phyloP scores from a whole-genome alignment of 2,329 filamentous ascomycete genomes.

The Colletotrichum sp. region DNA sequence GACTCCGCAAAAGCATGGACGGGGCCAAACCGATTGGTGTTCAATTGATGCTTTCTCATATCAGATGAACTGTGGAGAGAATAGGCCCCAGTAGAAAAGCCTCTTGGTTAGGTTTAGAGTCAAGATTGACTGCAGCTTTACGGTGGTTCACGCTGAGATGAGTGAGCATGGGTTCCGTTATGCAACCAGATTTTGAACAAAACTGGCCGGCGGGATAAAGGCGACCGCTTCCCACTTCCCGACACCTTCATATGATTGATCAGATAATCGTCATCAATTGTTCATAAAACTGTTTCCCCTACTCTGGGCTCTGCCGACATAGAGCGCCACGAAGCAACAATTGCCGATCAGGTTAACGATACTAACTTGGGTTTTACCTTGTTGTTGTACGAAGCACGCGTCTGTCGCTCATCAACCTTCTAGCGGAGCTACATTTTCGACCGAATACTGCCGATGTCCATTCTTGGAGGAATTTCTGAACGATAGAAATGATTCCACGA shows the following conservation, averaged over 20 bases:
- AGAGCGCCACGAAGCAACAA: not conserved
- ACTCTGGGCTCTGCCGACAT: not conserved
- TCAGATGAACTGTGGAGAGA: not conserved
- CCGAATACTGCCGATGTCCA: not conserved
- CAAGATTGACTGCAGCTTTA: not conserved
- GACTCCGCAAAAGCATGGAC: not conserved
- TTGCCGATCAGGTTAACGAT: not conserved
- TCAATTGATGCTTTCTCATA: not conserved
- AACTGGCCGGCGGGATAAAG: not conserved
- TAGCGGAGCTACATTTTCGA: not conserved
- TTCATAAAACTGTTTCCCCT: not conserved
- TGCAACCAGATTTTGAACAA: not conserved
- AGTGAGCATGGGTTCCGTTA: not conserved
- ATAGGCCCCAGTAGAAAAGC: not conserved
- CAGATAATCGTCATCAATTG: not conserved
- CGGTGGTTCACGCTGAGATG: not conserved
- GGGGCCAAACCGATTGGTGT: not conserved
- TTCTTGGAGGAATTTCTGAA: fast-evolving
- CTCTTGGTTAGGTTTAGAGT: not conserved
- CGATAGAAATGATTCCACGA: fast-evolving
- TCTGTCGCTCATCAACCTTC: fast-evolving
- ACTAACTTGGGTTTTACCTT: fast-evolving
- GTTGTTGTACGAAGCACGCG: not conserved
- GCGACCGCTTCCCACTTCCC: not conserved
- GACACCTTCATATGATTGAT: not conserved